Conservation (phyloP, 352 stramenopile genomes). For the Globisporangium rhizosaccharum region DNA sequence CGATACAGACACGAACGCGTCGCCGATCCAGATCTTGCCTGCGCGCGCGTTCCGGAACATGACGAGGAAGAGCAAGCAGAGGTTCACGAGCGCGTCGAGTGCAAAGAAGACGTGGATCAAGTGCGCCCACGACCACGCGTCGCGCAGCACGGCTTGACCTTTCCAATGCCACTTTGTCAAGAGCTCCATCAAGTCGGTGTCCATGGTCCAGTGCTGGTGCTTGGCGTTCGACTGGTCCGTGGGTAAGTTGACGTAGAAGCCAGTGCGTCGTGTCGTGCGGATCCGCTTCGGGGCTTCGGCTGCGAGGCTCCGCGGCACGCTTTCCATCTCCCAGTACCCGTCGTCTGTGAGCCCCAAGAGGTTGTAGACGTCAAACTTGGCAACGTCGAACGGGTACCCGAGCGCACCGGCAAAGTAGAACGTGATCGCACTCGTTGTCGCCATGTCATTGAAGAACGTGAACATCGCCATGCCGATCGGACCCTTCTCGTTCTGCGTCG, state of each 20-base stretch:
- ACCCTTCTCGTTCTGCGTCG: slow-evolving; percentile 2
- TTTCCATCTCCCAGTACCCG: slow-evolving; percentile 2
- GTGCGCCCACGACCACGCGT: slow-evolving; percentile 21
- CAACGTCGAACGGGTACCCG: slow-evolving; percentile 20
- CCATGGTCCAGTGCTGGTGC: slow-evolving; percentile 17
- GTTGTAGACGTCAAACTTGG: background rate
- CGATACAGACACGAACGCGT: slow-evolving; percentile 33
- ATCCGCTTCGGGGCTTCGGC: slow-evolving; percentile 8
- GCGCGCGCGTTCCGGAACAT: slow-evolving; percentile 22
- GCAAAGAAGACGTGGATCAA: slow-evolving; percentile 28
- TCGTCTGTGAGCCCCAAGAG: background rate
- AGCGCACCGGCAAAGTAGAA: slow-evolving; percentile 12
- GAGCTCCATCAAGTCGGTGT: slow-evolving; percentile 9
- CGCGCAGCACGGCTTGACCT: slow-evolving; percentile 5
- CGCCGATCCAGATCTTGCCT: slow-evolving; percentile 34
- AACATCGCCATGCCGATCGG: slow-evolving; percentile 1
- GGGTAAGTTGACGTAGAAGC: slow-evolving; percentile 24
- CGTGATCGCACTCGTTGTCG: background rate
- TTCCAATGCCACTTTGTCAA: slow-evolving; percentile 10
- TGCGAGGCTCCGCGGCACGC: background rate
- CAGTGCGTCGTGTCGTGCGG: slow-evolving; percentile 22
- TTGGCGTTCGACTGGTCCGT: slow-evolving; percentile 34
- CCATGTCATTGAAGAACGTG: slow-evolving; percentile 10
- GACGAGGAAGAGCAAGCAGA: slow-evolving; percentile 24
- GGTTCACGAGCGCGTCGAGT: slow-evolving; percentile 18